phyloP scores from a whole-genome alignment of 306 rosid species.

The Cicer yamashitae region DNA sequence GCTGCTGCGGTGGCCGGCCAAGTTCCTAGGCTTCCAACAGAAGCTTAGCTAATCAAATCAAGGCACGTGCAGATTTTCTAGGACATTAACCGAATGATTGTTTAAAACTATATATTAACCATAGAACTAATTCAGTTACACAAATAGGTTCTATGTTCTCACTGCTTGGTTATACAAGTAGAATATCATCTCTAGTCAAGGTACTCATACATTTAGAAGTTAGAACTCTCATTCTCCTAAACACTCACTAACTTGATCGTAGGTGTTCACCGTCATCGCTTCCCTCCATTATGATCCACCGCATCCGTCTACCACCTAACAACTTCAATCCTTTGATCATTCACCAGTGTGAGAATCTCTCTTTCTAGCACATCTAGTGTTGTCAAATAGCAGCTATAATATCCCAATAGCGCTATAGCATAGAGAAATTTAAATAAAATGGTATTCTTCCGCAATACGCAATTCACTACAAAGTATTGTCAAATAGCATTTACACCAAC shows the following conservation, averaged over 20 bases:
- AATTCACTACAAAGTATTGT: background rate
- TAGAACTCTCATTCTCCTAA: background rate
- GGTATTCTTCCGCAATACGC: too few species aligned
- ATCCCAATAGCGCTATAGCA: too few species aligned
- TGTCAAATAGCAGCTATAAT: background rate
- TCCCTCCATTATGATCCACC: background rate
- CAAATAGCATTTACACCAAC: background rate
- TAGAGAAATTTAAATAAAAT: too few species aligned
- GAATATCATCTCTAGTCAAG: background rate
- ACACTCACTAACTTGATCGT: background rate
- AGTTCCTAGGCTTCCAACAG: background rate
- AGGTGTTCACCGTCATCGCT: background rate
- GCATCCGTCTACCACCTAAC: background rate
- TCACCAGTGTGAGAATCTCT: background rate
- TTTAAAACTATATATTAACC: background rate
- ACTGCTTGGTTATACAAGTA: background rate
- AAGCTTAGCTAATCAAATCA: background rate
- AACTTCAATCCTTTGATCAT: background rate
- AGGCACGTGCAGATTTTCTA: background rate
- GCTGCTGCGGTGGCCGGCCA: background rate
- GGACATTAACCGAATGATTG: background rate
- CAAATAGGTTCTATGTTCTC: background rate
- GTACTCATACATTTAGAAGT: background rate
- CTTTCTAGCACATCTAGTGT: background rate
- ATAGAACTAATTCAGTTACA: slow-evolving; percentile 4